These are phyloP conservation scores for Typha latifolia DNA, from an alignment of 176 grass and related monocot genomes.

Conservation along the genomic window DNA sequence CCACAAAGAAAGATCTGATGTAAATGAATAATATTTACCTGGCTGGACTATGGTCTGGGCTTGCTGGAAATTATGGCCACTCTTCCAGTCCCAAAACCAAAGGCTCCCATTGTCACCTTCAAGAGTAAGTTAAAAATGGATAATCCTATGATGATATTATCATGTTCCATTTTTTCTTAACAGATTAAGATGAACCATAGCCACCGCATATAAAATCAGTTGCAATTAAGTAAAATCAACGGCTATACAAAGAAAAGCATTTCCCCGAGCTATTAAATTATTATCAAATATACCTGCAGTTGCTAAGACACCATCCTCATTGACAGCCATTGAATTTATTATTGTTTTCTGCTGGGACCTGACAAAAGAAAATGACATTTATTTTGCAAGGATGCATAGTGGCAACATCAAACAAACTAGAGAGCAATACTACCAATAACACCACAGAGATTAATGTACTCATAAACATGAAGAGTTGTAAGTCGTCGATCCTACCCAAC, in stretches of 20 bases:
- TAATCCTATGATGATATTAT: background rate
- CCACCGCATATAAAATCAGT: no score
- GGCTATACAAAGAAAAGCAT: background rate
- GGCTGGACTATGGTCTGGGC: conserved; percentile 92
- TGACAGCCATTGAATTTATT: conserved; percentile 95
- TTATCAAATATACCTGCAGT: conserved; percentile 54
- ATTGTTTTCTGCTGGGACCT: conserved; percentile 99
- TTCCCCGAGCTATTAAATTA: background rate
- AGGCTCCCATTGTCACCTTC: conserved; percentile 97
- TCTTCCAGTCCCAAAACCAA: conserved; percentile 99
- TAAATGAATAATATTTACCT: conserved; percentile 31
- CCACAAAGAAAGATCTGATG: background rate
- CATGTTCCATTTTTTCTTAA: background rate
- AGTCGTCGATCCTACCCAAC: no score
- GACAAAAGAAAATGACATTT: conserved; percentile 1
- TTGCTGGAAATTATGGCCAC: conserved; percentile 97
- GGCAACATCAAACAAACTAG: background rate
- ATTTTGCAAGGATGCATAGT: background rate
- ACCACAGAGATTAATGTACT: no score
- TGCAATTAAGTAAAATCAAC: no score
- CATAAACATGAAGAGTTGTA: no score
- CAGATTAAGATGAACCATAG: background rate
- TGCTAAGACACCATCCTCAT: conserved; percentile 89
- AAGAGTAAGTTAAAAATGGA: conserved; percentile 1
- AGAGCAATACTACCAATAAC: no score